These are phyloP conservation scores for Fragaria ananassa DNA, from an alignment of 306 rosid species.

Conservation along the genomic window DNA sequence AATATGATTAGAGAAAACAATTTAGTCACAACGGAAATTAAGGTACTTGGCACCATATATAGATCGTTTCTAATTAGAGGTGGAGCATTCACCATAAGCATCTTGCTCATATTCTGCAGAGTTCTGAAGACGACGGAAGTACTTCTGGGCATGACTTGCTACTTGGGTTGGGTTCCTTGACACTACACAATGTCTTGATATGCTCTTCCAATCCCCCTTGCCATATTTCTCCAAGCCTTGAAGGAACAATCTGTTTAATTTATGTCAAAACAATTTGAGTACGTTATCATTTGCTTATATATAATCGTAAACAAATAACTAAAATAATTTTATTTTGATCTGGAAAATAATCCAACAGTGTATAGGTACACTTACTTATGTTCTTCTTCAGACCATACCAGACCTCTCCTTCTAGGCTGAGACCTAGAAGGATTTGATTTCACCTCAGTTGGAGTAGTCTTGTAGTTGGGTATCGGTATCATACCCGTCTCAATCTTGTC, in stretches of 20 bases:
- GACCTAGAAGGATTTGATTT: background rate
- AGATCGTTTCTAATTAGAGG: background rate
- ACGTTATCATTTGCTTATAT: background rate
- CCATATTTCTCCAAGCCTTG: conserved; percentile 10
- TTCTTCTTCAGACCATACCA: conserved; percentile 2
- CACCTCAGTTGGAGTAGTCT: background rate
- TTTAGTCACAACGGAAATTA: background rate
- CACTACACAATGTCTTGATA: conserved; percentile 11
- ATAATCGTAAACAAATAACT: too few relatives aligned
- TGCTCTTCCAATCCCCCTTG: conserved; percentile 21
- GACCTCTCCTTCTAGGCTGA: conserved; percentile 1
- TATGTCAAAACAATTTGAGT: background rate
- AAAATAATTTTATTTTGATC: background rate
- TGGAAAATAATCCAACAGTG: background rate
- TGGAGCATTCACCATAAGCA: background rate
- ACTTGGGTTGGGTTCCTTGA: conserved; percentile 14
- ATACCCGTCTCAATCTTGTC: conserved; percentile 15
- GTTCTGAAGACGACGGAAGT: background rate
- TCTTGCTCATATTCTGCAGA: background rate
- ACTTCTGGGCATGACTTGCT: conserved; percentile 14
- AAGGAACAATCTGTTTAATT: conserved; percentile 1
- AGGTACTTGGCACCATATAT: background rate
- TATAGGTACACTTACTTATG: background rate
- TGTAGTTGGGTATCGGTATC: conserved; percentile 3
- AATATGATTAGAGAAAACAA: background rate